A percentile compares a stretch with the other conserved stretches of the same genome.
Conservation (phyloP, 106 monocot species). For the Hemerocallis citrina region DNA sequence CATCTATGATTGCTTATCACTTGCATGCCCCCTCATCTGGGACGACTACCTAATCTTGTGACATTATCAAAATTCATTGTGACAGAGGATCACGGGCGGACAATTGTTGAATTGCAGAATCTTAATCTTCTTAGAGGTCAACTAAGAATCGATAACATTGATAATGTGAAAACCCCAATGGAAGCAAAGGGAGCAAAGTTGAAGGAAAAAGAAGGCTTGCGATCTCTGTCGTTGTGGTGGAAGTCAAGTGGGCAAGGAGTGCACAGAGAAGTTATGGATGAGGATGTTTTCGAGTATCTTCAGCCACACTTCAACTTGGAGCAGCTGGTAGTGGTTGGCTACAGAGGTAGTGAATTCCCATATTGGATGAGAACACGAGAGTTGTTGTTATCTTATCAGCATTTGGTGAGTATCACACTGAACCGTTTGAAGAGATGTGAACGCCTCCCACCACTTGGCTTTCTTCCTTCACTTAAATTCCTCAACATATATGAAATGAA, state of each 20-base stretch:
- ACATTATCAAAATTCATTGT: conserved; percentile 11
- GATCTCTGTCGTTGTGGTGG: conserved; percentile 2
- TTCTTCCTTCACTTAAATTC: conserved; percentile 7
- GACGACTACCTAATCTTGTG: conserved; percentile 13
- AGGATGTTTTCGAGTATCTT: conserved; percentile 16
- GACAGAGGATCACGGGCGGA: neutral
- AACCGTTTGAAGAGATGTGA: neutral
- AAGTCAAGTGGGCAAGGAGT: neutral
- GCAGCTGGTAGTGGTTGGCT: conserved; percentile 8
- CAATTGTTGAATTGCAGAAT: conserved; percentile 9
- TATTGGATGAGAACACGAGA: conserved; percentile 13
- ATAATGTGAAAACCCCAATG: neutral
- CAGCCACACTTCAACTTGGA: conserved; percentile 10
- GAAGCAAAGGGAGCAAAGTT: conserved; percentile 9
- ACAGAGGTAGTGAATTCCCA: conserved; percentile 15
- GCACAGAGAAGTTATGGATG: neutral
- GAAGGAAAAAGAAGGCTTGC: conserved; percentile 2
- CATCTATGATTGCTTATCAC: neutral
- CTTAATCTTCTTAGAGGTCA: conserved; percentile 2
- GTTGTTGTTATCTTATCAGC: neutral
- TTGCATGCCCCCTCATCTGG: conserved; percentile 21
- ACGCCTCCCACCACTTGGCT: conserved; percentile 10
- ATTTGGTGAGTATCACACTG: conserved; percentile 15
- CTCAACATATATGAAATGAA: neutral
- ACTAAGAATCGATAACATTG: neutral